These are phyloP conservation scores for Tetrahymena malaccensis DNA, from an alignment of 73 alveolate genomes.

Conservation along the genomic window DNA sequence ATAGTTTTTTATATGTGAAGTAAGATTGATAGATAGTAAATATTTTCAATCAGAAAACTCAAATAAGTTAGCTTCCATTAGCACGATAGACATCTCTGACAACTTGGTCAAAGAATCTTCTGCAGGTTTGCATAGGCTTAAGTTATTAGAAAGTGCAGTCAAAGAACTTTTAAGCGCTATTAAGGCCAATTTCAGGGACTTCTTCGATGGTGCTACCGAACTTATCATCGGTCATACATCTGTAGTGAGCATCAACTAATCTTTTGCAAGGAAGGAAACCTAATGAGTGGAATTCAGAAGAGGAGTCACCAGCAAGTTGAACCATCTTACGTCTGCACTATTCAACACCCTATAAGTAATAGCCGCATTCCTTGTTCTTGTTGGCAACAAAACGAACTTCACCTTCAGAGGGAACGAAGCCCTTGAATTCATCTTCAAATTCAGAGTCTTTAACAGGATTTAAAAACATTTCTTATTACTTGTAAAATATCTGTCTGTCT, in stretches of 20 bases:
- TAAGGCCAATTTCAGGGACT: neutral
- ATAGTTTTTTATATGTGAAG: neutral
- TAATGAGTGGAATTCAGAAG: neutral
- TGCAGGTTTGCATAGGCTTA: neutral
- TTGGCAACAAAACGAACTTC: neutral
- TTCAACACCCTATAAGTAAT: neutral
- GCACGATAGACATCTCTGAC: neutral
- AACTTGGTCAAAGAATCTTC: neutral
- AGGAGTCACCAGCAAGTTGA: neutral
- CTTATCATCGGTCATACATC: neutral
- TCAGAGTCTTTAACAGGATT: neutral
- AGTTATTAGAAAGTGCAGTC: neutral
- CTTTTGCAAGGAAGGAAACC: neutral
- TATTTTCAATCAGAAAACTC: neutral
- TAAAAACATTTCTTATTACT: neutral
- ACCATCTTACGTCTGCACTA: neutral
- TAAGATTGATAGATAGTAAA: neutral
- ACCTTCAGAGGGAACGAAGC: neutral
- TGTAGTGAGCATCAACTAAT: neutral
- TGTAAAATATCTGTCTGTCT: neutral
- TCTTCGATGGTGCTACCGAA: neutral
- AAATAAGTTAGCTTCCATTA: neutral
- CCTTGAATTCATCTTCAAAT: neutral
- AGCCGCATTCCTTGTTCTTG: neutral
- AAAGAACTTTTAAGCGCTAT: neutral